phyloP scores from a whole-genome alignment of 257 asterid species.

The Rhazya stricta region DNA sequence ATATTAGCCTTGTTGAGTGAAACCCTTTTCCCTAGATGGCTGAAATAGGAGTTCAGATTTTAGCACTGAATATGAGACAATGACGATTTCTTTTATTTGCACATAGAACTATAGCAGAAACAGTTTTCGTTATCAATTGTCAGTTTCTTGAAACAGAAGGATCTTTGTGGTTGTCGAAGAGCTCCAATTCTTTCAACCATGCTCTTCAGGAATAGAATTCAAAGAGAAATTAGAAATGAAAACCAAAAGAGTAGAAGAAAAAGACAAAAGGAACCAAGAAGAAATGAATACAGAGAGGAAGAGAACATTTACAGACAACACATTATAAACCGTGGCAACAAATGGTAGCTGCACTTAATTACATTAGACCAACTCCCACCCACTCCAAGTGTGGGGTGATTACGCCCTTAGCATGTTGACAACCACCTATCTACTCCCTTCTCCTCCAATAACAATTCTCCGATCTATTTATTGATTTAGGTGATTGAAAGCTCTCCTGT shows the following conservation, averaged over 20 bases:
- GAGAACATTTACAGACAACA: not conserved
- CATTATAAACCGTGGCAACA: slow-evolving; percentile 12
- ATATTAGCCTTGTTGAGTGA: too few relatives aligned
- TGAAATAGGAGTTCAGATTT: too few relatives aligned
- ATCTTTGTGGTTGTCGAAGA: not conserved
- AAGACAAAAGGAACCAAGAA: not conserved
- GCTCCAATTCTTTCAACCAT: not conserved
- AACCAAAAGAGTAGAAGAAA: not conserved
- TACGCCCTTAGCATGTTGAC: not conserved
- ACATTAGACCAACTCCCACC: slow-evolving; percentile 23
- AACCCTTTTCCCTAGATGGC: too few relatives aligned
- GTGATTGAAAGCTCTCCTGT: slow-evolving; percentile 9
- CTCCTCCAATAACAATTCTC: slow-evolving; percentile 2
- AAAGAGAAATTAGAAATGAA: not conserved
- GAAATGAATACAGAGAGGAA: not conserved
- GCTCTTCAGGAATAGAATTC: not conserved
- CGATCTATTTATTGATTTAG: slow-evolving; percentile 7
- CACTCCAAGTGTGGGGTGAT: slow-evolving; percentile 11
- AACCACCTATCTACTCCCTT: slow-evolving; percentile 12
- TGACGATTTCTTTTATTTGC: too few relatives aligned
- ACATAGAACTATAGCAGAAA: too few relatives aligned
- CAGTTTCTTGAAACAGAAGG: not conserved
- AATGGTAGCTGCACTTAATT: slow-evolving; percentile 14
- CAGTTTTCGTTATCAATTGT: not conserved
- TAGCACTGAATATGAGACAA: too few relatives aligned